phyloP scores from a whole-genome alignment of 2,329 filamentous ascomycete genomes.

The Ophiostoma sp. region DNA sequence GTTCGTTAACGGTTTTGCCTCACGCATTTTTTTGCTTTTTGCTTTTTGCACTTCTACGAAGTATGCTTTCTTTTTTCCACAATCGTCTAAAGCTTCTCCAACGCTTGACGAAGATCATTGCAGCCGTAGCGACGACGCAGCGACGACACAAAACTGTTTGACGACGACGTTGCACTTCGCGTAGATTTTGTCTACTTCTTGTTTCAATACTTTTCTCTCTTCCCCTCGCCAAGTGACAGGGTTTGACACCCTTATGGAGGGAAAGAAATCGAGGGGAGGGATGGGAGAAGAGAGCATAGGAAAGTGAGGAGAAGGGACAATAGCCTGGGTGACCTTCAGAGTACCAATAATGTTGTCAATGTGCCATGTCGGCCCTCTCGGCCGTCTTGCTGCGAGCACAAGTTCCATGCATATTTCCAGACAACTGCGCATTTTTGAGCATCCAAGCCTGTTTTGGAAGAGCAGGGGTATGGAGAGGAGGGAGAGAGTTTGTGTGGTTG shows the following conservation, averaged over 20 bases:
- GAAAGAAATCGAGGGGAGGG: background rate
- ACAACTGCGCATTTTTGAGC: background rate
- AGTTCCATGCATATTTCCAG: slow-evolving; percentile 20
- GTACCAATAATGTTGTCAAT: background rate
- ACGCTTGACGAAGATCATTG: background rate
- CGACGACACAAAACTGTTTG: background rate
- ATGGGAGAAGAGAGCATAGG: background rate
- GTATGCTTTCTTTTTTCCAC: background rate
- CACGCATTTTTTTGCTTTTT: background rate
- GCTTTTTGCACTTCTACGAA: background rate
- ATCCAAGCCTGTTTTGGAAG: slow-evolving; percentile 6
- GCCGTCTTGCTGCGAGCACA: slow-evolving; percentile 14
- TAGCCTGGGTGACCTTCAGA: background rate
- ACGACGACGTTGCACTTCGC: background rate
- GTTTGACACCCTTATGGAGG: background rate
- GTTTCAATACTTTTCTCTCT: background rate
- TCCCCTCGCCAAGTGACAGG: background rate
- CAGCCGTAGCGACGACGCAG: background rate
- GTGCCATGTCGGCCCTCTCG: slow-evolving; percentile 11
- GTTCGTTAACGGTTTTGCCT: background rate
- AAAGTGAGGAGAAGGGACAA: background rate
- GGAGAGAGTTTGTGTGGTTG: background rate
- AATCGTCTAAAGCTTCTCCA: background rate
- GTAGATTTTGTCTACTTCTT: background rate
- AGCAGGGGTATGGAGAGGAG: background rate